phyloP scores from a whole-genome alignment of 768 basidiomycete species.

The Kwoniella pini region DNA sequence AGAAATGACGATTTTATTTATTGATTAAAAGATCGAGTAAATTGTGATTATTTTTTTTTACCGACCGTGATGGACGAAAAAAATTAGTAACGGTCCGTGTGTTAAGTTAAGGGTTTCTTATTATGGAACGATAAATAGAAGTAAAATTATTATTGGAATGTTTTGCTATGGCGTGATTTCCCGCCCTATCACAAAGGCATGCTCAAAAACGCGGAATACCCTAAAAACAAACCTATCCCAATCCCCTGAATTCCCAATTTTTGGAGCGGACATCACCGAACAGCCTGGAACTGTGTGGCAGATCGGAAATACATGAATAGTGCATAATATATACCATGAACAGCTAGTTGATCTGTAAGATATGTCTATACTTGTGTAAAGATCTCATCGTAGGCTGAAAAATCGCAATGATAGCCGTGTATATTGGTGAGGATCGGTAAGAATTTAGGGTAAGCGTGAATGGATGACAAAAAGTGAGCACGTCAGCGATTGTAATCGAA shows the following conservation, averaged over 20 bases:
- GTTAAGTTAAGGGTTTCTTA: background rate
- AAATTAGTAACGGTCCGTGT: background rate
- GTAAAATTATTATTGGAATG: background rate
- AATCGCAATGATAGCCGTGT: too few species aligned
- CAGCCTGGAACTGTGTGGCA: background rate
- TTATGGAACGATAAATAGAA: background rate
- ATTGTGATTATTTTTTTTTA: background rate
- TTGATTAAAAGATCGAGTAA: conserved; percentile 3
- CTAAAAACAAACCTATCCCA: background rate
- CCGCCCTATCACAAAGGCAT: background rate
- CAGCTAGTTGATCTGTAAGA: conserved; percentile 6
- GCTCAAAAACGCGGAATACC: background rate
- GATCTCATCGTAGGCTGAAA: conserved; percentile 36
- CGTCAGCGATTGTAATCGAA: too few species aligned
- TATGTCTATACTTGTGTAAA: conserved; percentile 34
- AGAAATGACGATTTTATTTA: conserved; percentile 1
- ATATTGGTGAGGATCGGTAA: too few species aligned
- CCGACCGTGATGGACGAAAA: background rate
- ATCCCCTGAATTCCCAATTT: background rate
- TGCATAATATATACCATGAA: background rate
- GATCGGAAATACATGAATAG: too few species aligned
- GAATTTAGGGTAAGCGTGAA: too few species aligned
- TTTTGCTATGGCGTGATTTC: conserved; percentile 3
- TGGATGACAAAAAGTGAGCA: too few species aligned
- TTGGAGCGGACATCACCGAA: conserved; percentile 9